Percentiles rank a stretch among this genome's conserved stretches.
phyloP scores from a whole-genome alignment of 108 stramenopile species.

The Schizochytrium sp. region DNA sequence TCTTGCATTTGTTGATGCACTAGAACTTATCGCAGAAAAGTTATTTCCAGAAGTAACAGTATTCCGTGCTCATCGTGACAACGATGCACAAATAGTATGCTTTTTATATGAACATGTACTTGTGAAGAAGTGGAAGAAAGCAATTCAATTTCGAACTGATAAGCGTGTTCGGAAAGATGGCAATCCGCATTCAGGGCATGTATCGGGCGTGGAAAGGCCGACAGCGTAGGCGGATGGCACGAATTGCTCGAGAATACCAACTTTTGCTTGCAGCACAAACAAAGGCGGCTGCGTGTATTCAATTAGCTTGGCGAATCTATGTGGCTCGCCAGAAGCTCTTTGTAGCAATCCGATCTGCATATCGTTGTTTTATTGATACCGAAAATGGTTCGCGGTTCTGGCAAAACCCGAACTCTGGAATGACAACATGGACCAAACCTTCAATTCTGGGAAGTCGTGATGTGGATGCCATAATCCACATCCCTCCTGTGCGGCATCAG shows the following conservation, averaged over 20 bases:
- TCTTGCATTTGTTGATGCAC: constrained; percentile 12
- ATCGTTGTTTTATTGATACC: constrained; percentile 19
- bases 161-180: background rate
- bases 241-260: constrained; percentile 36
- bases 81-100: background rate
- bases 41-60: background rate
- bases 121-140: background rate
- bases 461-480: constrained; percentile 46
- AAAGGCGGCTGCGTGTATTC: background rate
- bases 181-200: constrained; percentile 20
- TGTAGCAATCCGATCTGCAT: background rate
- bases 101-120: constrained; percentile 6
- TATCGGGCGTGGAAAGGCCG: constrained; percentile 48
- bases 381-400: constrained; percentile 18
- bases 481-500: constrained; percentile 29
- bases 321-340: background rate
- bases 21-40: constrained; percentile 35
- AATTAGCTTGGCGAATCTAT: background rate
- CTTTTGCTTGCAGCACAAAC: background rate
- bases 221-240: background rate
- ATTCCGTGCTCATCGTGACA: background rate
- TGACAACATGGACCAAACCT: constrained; percentile 33
- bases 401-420: background rate
- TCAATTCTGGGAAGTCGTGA: background rate
- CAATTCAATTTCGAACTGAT: background rate